Evolutionary conservation across 441 rosid species (phyloP), one percentile per base, ranked within the genome.

Genomic region (Capsella rubella): DNA sequence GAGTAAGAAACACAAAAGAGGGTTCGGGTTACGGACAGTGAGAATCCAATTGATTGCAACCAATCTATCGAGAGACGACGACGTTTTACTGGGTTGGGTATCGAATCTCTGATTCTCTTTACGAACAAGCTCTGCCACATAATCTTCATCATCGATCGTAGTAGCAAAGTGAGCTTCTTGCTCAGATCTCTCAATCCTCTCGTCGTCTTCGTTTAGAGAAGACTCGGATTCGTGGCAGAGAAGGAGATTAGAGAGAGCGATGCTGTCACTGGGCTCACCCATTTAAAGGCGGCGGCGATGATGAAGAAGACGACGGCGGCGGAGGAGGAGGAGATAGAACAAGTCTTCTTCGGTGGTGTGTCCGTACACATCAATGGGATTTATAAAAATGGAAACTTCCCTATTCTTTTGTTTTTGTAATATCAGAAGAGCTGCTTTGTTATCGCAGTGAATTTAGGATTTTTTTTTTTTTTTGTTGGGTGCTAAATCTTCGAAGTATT

Each of bases 1-100:
- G 53, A 49, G 13, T 2, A 2, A 42, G 0, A 56, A 14, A n/a
- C 3, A 29, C 16, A 1, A 29, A 5, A 46, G 18, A 21, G 13
- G 21, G 31, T n/a, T 12, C 21, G 14, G 35, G 37, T 28, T 27
- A n/a, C 51, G 21, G 68, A 64, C 99, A 78, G 85, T 83, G 78
- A 90, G 77, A 73, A 91, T 87, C 99, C 99, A 91, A 43, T 84
- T 82, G 82, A 94, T 81, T 5, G 96, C 96, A 76, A 85, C 76
- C 78, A 87, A 77, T 51, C 95, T 88, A 46, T 92, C 90, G 39
- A 84, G 51, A 64, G 76, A 74, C 25, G 79, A 75, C 27, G 74
- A 39, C 70, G 66, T 59, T 58, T 40, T 69, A 25, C 15, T 29
- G 47, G 67, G 13, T 71, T 64, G 57, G 16, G 60, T 62, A 34